Base-by-base conservation (phyloP, 1,284 basidiomycete genomes). In the Malassezia sympodialis region DNA sequence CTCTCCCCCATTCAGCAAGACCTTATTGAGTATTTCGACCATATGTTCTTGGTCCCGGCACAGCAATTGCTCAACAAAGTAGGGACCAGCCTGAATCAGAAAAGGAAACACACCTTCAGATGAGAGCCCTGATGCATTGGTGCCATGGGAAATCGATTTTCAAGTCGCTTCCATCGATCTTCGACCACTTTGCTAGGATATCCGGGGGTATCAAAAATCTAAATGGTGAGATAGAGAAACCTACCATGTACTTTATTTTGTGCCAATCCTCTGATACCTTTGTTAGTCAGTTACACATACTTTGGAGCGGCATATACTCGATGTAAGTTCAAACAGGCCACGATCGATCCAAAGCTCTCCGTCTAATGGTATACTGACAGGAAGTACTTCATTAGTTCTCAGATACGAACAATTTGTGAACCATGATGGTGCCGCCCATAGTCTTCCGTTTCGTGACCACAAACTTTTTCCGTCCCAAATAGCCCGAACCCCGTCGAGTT, bases 161-260 rank as follows among this genome's bases (percentile, higher is more conserved):
- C 69, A 28, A 84, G 75, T 42, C 76, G 75, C 0, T 73, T 74
- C 50, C 81, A 75, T 5, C 83, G 80, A 6, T 80, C 77, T 67
- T 85, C 83, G 59, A 85, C 84, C 0, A 79, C 76, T 34, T 77
- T 69, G 1, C 76, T 61, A 6, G 76, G 78, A 21, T 76, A 74
- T 2, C 81, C 82, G 1, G 83, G 83, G n/a, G 82, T 77, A 66
- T 85, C 83, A 61, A 85, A 85, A 44, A 84, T 77, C 81, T 83
- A 51, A n/a, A 26, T 17, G 35, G 12, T 21, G 27, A 39, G 10
- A 21, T 8, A 32, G 8, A 27, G 19, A 46, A 19, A 23, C 48
- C 4, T 27, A 82, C 81, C 75, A 83, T 81, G 71, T 81, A 84
- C 23, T 79, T 81, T 55, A 84, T 80, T 7, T 75, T 75, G 51